phyloP scores from a whole-genome alignment of 2,329 filamentous ascomycete genomes.

The Trichoderma citrinoviride region DNA sequence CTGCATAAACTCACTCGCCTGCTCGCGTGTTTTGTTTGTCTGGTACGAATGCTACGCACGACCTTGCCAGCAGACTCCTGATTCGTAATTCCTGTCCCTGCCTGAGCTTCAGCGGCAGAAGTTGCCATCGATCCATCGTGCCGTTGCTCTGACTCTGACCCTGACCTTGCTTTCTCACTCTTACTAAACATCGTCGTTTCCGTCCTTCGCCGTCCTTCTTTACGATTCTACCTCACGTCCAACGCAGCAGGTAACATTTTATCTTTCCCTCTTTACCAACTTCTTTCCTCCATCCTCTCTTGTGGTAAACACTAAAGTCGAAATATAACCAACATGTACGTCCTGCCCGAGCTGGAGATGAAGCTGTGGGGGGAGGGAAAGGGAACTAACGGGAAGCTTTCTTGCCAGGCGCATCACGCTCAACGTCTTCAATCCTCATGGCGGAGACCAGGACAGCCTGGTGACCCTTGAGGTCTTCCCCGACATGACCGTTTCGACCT shows the following conservation, averaged over 20 bases:
- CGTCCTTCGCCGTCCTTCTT: not conserved
- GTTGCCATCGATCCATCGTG: too few relatives aligned
- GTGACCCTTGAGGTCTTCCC: slow-evolving; percentile 78
- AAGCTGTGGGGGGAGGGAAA: not conserved
- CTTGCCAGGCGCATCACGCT: slow-evolving; percentile 76
- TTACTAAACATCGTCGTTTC: not conserved
- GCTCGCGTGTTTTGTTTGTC: slow-evolving; percentile 11
- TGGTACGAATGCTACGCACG: not conserved
- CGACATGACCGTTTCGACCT: slow-evolving; percentile 77
- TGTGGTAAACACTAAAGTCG: not conserved
- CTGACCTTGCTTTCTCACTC: not conserved
- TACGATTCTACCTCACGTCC: not conserved
- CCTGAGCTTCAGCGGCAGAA: not conserved
- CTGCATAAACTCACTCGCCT: not conserved
- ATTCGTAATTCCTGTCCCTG: slow-evolving; percentile 3
- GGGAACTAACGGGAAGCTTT: not conserved
- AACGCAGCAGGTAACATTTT: not conserved
- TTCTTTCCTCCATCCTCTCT: not conserved
- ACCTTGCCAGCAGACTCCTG: not conserved
- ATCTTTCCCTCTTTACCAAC: not conserved
- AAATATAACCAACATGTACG: slow-evolving; percentile 14
- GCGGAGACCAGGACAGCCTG: slow-evolving; percentile 67
- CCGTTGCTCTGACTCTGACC: too few relatives aligned
- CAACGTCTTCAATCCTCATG: slow-evolving; percentile 73
- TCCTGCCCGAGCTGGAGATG: not conserved